A percentile compares a stretch with the other conserved stretches of the same genome.
phyloP scores from a whole-genome alignment of 768 basidiomycete species.

The Leccinellum luteum region DNA sequence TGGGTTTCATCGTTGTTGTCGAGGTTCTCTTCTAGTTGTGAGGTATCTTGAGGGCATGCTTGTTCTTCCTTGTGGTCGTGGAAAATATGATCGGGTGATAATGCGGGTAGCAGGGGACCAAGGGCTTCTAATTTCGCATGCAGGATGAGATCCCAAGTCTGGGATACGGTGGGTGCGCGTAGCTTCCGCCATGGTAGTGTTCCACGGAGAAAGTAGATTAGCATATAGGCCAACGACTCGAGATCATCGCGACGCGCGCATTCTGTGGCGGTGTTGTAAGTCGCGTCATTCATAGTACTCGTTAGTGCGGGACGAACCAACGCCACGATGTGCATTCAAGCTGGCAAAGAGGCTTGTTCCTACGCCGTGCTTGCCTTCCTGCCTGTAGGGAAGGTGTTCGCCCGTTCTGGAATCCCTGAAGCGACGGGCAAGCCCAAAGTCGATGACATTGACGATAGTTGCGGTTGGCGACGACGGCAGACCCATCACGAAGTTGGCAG shows the following conservation, averaged over 20 bases:
- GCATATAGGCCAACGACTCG: constrained; percentile 79
- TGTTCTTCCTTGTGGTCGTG: constrained; percentile 4
- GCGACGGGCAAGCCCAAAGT: constrained; percentile 82
- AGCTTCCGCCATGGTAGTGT: constrained; percentile 77
- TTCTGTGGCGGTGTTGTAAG: constrained; percentile 38
- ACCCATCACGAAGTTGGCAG: constrained; percentile 98
- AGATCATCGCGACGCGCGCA: constrained; percentile 77
- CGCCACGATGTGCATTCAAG: constrained; percentile 71
- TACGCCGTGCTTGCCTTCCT: constrained; percentile 72
- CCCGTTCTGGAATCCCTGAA: constrained; percentile 65
- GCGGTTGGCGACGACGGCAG: constrained; percentile 52
- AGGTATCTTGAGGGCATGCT: constrained; percentile 1
- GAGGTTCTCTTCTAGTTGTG: constrained; percentile 4
- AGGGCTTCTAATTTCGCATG: constrained; percentile 69
- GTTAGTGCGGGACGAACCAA: constrained; percentile 50
- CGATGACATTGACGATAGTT: constrained; percentile 86
- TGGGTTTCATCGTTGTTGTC: constrained; percentile 13
- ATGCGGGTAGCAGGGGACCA: constrained; percentile 17
- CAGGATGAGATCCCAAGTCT: constrained; percentile 76
- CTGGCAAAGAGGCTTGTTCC: constrained; percentile 76
- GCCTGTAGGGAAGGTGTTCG: constrained; percentile 68
- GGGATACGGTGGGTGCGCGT: constrained; percentile 60
- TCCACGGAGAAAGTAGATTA: constrained; percentile 77
- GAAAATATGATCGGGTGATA: constrained; percentile 13
- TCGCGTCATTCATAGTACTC: no score